These are phyloP conservation scores for Leccinum truebloodii DNA, from an alignment of 768 basidiomycete genomes.

Conservation along the genomic window DNA sequence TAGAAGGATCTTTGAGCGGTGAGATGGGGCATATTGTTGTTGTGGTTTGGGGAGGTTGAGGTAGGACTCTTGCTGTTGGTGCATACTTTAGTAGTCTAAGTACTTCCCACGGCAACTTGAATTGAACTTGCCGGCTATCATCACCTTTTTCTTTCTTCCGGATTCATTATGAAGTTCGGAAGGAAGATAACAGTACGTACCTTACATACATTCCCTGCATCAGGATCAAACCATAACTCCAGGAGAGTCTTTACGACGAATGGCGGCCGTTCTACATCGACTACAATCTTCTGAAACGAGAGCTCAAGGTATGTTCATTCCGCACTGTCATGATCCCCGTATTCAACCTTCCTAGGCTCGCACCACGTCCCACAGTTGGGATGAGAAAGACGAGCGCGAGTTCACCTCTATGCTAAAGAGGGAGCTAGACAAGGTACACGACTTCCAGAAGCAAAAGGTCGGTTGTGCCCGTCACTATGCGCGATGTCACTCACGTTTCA, in stretches of 20 bases:
- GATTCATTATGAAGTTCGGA: conserved; percentile 71
- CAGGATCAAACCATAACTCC: background rate
- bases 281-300: conserved; percentile 87
- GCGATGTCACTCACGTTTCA: conserved; percentile 1
- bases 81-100: background rate
- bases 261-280: conserved; percentile 91
- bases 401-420: conserved; percentile 78
- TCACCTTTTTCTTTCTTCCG: too few relatives aligned
- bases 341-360: conserved; percentile 37
- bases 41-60: conserved; percentile 12
- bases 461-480: conserved; percentile 4
- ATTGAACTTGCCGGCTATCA: background rate
- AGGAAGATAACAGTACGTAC: conserved; percentile 59
- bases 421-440: conserved; percentile 92
- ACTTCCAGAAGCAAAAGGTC: conserved; percentile 91
- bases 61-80: conserved; percentile 15
- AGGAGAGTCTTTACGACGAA: conserved; percentile 86
- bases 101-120: too few relatives aligned
- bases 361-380: conserved; percentile 65
- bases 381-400: conserved; percentile 73
- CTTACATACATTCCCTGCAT: background rate
- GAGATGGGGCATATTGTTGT: conserved; percentile 14
- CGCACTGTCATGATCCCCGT: background rate
- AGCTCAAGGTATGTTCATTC: conserved; percentile 65
- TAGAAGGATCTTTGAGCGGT: conserved; percentile 68